Conservation (phyloP, 192 early-diverging fungal genomes). For the Mortierella antarctica region DNA sequence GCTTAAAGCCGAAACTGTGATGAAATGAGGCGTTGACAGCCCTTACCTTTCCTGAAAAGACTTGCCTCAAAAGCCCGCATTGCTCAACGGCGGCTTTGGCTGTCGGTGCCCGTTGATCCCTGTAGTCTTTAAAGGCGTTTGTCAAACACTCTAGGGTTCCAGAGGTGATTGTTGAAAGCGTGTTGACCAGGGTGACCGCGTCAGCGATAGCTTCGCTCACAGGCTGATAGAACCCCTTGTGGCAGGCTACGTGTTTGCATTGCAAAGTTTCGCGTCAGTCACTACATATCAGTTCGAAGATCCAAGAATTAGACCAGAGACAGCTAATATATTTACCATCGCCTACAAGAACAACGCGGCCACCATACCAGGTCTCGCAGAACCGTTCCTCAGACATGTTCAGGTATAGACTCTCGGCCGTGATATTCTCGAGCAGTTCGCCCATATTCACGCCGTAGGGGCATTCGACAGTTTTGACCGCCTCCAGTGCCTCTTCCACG, state of each 20-base stretch:
- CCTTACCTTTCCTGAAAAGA: constrained; percentile 46
- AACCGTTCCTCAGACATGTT: constrained; percentile 45
- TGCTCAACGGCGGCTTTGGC: constrained; percentile 47
- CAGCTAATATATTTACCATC: constrained; percentile 25
- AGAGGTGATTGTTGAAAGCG: constrained; percentile 13
- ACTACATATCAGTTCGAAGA: not conserved
- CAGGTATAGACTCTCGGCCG: constrained; percentile 32
- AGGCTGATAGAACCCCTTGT: constrained; percentile 36
- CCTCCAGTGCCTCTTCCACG: constrained; percentile 23
- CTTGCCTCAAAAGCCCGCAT: constrained; percentile 18
- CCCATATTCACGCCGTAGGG: constrained; percentile 45
- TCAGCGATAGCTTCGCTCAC: constrained; percentile 50
- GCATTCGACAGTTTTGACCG: constrained; percentile 31
- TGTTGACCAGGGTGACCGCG: constrained; percentile 38
- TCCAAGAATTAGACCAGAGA: not conserved
- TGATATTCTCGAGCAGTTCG: constrained; percentile 32
- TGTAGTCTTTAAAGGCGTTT: constrained; percentile 29
- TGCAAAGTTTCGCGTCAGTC: not conserved
- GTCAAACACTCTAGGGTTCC: constrained; percentile 15
- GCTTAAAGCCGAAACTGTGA: no score
- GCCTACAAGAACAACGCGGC: constrained; percentile 39
- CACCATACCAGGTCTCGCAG: constrained; percentile 50
- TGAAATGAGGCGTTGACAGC: no score
- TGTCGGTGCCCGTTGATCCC: constrained; percentile 20
- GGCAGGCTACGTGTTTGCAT: constrained; percentile 5